phyloP scores from a whole-genome alignment of 495 filamentous ascomycete genomes.

The Cercophora samala region DNA sequence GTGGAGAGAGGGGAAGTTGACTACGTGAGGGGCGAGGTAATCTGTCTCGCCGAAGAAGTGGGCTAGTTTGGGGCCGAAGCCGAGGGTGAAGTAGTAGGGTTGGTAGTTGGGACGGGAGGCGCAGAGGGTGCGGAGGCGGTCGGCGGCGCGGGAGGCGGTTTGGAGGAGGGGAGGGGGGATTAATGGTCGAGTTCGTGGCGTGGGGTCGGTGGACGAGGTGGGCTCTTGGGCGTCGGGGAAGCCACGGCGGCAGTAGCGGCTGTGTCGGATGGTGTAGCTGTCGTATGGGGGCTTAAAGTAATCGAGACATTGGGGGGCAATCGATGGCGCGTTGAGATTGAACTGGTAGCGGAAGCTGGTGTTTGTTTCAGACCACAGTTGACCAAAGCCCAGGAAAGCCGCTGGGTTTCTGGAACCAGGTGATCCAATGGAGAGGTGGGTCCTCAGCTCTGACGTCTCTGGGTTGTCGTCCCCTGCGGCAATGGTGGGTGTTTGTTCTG shows the following conservation, averaged over 20 bases:
- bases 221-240: constrained; percentile 1
- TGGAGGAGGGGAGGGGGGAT: neutral
- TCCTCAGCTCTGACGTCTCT: neutral
- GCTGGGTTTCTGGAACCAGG: neutral
- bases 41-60: constrained; percentile 15
- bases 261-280: constrained; percentile 10
- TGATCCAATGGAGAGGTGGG: neutral
- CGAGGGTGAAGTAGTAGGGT: constrained; percentile 15
- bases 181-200: neutral
- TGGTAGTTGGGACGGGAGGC: constrained; percentile 1
- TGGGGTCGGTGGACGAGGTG: too few relatives aligned
- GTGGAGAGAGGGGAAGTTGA: constrained; percentile 14
- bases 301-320: neutral
- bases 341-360: neutral
- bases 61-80: constrained; percentile 6
- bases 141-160: constrained; percentile 4
- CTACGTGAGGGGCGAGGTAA: constrained; percentile 9
- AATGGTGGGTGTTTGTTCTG: neutral
- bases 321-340: neutral
- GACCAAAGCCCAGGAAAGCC: neutral
- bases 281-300: neutral
- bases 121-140: constrained; percentile 6
- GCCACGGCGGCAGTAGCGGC: constrained; percentile 10
- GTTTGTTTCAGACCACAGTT: neutral
- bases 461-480: neutral